These are phyloP conservation scores for Sclerospora graminicola DNA, from an alignment of 352 stramenopile species.

Conservation along the genomic window DNA sequence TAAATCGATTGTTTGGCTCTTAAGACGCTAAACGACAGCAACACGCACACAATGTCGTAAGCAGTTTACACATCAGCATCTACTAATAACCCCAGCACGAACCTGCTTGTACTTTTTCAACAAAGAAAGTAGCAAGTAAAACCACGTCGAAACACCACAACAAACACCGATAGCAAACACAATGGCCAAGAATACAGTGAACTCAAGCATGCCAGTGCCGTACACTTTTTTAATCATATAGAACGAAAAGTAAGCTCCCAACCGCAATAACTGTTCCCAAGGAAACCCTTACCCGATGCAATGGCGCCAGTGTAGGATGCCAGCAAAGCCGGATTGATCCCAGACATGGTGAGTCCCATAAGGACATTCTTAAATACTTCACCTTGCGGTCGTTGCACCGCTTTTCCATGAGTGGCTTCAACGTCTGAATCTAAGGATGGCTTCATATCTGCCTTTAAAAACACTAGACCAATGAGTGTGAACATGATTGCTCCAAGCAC, in stretches of 20 bases:
- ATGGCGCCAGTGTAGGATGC: slow-evolving; percentile 83
- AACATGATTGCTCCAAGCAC: slow-evolving; percentile 82
- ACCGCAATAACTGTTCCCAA: too few relatives aligned
- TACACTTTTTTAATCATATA: slow-evolving; percentile 43
- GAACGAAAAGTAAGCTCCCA: too few relatives aligned
- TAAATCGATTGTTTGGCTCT: slow-evolving; percentile 75
- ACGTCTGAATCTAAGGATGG: slow-evolving; percentile 54
- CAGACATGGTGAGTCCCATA: slow-evolving; percentile 81
- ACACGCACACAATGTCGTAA: slow-evolving; percentile 2
- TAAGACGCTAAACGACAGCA: slow-evolving; percentile 36
- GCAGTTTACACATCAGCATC: neutral
- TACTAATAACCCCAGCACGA: neutral
- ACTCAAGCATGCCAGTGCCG: slow-evolving; percentile 77
- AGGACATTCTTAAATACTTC: slow-evolving; percentile 77
- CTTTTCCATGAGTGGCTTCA: slow-evolving; percentile 39
- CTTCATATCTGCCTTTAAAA: slow-evolving; percentile 74
- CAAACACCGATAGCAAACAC: slow-evolving; percentile 80
- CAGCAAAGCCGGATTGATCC: slow-evolving; percentile 76
- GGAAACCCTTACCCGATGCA: slow-evolving; percentile 74
- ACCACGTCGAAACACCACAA: slow-evolving; percentile 83
- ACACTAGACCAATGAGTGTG: slow-evolving; percentile 68
- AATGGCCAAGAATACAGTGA: slow-evolving; percentile 72
- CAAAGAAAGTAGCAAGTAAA: slow-evolving; percentile 79
- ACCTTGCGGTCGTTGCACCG: slow-evolving; percentile 33
- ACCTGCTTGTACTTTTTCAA: slow-evolving; percentile 88